phyloP scores from a whole-genome alignment of 108 stramenopile species.

The Nannochloropsis gaditana region DNA sequence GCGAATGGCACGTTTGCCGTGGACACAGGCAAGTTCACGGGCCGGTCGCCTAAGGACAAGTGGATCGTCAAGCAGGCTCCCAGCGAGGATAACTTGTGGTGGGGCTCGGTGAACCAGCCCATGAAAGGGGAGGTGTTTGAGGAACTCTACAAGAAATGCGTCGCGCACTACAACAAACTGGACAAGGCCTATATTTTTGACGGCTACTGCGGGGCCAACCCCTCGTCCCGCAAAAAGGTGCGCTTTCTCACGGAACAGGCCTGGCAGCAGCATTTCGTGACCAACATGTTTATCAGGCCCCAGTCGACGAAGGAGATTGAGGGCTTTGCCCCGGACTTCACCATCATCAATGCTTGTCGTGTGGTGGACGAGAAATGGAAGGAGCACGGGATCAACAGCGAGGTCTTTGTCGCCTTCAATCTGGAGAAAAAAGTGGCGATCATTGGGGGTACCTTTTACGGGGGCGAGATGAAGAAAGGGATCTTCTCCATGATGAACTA shows the following conservation, averaged over 20 bases:
- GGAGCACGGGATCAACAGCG: slow-evolving; percentile 76
- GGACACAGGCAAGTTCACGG: slow-evolving; percentile 94
- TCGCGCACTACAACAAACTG: slow-evolving; percentile 73
- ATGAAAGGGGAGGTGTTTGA: slow-evolving; percentile 83
- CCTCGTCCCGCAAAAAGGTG: slow-evolving; percentile 74
- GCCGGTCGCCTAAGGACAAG: slow-evolving; percentile 93
- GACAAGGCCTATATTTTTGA: slow-evolving; percentile 86
- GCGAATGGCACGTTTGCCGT: slow-evolving; percentile 84
- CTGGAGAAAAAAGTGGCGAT: slow-evolving; percentile 83
- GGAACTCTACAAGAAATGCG: slow-evolving; percentile 82
- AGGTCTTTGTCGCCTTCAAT: slow-evolving; percentile 92
- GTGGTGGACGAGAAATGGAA: slow-evolving; percentile 81
- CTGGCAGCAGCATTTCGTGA: slow-evolving; percentile 91
- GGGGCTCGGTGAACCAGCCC: slow-evolving; percentile 86
- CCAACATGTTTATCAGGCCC: slow-evolving; percentile 97
- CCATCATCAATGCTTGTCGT: slow-evolving; percentile 90
- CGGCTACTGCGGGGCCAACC: slow-evolving; percentile 81
- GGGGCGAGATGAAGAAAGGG: slow-evolving; percentile 98
- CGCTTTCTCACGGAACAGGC: slow-evolving; percentile 95
- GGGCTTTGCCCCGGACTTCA: slow-evolving; percentile 86
- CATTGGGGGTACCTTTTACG: slow-evolving; percentile 94
- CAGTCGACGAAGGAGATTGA: slow-evolving; percentile 58
- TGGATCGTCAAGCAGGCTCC: slow-evolving; percentile 62
- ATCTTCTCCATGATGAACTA: slow-evolving; percentile 98
- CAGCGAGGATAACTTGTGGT: slow-evolving; percentile 73